These are phyloP conservation scores for Nothophoma quercina DNA, from an alignment of 2,329 filamentous ascomycete genomes.

Conservation along the genomic window DNA sequence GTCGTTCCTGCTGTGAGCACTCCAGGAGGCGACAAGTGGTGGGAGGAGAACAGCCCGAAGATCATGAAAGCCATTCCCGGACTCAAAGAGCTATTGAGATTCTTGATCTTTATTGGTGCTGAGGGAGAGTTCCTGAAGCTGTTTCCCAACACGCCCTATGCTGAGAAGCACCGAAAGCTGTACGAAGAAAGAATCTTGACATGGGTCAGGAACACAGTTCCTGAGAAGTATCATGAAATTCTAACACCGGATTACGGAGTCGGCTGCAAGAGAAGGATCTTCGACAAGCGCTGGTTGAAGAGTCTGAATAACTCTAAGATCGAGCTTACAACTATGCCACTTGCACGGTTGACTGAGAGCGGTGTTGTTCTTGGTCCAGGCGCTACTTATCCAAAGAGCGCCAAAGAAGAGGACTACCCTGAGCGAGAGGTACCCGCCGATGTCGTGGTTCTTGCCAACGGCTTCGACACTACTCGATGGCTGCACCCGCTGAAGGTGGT, in stretches of 20 bases:
- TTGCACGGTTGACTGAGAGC: slow-evolving; percentile 58
- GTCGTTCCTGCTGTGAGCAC: slow-evolving; percentile 54
- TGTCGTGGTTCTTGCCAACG: slow-evolving; percentile 68
- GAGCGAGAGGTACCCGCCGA: slow-evolving; percentile 62
- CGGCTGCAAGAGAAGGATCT: slow-evolving; percentile 70
- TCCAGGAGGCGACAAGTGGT: slow-evolving; percentile 52
- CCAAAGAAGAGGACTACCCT: slow-evolving; percentile 41
- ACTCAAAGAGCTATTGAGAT: slow-evolving; percentile 56
- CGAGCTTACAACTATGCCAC: slow-evolving; percentile 60
- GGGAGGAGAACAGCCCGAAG: slow-evolving; percentile 56
- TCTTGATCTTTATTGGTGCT: slow-evolving; percentile 53
- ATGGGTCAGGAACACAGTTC: slow-evolving; percentile 60
- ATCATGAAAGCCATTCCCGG: slow-evolving; percentile 61
- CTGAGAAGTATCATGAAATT: slow-evolving; percentile 67
- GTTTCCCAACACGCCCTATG: slow-evolving; percentile 53
- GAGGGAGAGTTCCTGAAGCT: slow-evolving; percentile 57
- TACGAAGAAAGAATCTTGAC: slow-evolving; percentile 55
- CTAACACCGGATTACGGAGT: slow-evolving; percentile 69
- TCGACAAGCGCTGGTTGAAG: slow-evolving; percentile 64
- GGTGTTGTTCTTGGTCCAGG: slow-evolving; percentile 62
- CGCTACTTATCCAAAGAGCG: slow-evolving; percentile 53
- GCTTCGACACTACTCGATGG: slow-evolving; percentile 65
- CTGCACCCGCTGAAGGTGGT: slow-evolving; percentile 62
- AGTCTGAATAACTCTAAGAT: slow-evolving; percentile 62
- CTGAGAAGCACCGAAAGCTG: slow-evolving; percentile 48